Base-by-base conservation (phyloP, 2,329 filamentous ascomycete species). In the Fusarium torreyae region DNA sequence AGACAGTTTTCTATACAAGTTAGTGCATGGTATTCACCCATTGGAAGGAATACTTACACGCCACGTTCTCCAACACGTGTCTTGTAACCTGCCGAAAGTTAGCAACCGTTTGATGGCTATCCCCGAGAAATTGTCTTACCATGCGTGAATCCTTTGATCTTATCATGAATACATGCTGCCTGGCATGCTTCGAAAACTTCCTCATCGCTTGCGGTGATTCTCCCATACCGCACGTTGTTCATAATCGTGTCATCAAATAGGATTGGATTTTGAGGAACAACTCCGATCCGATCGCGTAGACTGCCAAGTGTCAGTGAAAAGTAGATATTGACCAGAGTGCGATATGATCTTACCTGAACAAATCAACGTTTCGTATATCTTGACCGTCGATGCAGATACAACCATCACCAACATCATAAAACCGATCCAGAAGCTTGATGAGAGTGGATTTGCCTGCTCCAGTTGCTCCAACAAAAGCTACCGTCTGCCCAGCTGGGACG, bases 371-470 rank as follows among this genome's bases (percentile, higher is more conserved):
- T 14, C 84, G 83, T 57, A 90, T 81, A 65, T 89, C 85, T 59
- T 88, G 84, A 2, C 83, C 85, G 60, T 90, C 86, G 36, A 90
- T 85, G 8, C 78, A 77, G 63, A 90, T 86, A 13, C 79, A 79
- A 3, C 88, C 88, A 10, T 77, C 76, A 0, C 80, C 84, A 3
- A 87, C 85, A 61, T 89, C 86, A 74, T 89, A 89, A 70, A 87
- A 88, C 1, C 87, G 85, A 70, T 86, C 84, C 7, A 89, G 77
- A n/a, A 89, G 81, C 72, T 87, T 88, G 40, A 88, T 75, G 31
- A 87, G 81, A 2, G 87, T 89, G 2, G 86, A 88, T 69, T 89
- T 89, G 36, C 87, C 87, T 13, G 87, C 86, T 22, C 87, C 87
- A 13, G 87, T 89, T 44, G 86, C 83, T 13, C 88, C 87, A 10